Evolutionary conservation across 192 early-diverging fungal species (phyloP), one percentile per base, ranked within the genome.

Genomic region (Allomyces javanicus): DNA sequence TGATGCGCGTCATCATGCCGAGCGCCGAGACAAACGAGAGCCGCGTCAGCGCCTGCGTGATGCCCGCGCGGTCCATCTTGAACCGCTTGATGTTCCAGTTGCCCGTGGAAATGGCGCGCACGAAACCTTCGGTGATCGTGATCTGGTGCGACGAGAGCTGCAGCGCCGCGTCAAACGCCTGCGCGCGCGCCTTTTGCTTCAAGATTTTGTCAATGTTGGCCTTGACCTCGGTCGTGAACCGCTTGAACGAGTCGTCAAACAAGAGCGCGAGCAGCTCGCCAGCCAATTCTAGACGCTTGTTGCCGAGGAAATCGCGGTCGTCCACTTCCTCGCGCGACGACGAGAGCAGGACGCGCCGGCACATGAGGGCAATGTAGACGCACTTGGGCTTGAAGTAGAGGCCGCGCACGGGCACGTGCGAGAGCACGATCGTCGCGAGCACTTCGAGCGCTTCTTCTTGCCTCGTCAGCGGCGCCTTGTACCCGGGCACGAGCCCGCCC

Each of bases 11-110:
- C 84, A 99, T 87, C 91, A 96, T 99, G 62, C 96, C 96, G 63
- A 99, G 74, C 0, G 94, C 94, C 0, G 89, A 85, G 65, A 99
- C 90, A 69, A 94, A 99, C 70, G 86, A 89, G 43, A 99, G 74
- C 17, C 96, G 88, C 50, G 87, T 87, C 62, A 99, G 75, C 4
- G 96, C 93, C 63, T 99, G 96, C 10, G 94, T 99, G 61, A 99
- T 90, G 43, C 96, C 96, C 12, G 93, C 90, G 14, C 92, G 82
- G 71, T 99, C 96, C 94, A 99, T 96, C 76, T 93, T 96, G 83
- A 99, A 99, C 72, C 96, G 94, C 77, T 94, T 95, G 65, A 99
- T 81, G 64, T 84, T 87, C 96, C 96, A 99, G 72, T 99, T 99
- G 25, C 96, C 96, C 9, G 96, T 91, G 4, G 91, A 93, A 66